These are phyloP conservation scores for Galerina marginata DNA, from an alignment of 768 basidiomycete genomes.

Conservation along the genomic window DNA sequence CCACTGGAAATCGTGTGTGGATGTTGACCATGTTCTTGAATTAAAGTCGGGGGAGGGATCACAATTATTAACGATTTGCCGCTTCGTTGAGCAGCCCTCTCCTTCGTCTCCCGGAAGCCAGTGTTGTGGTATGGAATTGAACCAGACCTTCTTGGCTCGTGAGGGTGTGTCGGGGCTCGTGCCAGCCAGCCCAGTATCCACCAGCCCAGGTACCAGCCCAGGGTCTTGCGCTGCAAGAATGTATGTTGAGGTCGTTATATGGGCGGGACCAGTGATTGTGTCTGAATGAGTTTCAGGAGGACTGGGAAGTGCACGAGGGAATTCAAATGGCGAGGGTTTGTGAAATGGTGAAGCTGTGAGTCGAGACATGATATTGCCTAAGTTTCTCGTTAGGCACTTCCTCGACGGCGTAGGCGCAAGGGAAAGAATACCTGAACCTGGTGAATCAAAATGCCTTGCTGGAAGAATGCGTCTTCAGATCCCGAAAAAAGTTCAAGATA, in stretches of 20 bases:
- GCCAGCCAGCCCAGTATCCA: constrained; percentile 20
- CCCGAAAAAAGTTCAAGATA: no score
- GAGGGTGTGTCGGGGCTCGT: constrained; percentile 35
- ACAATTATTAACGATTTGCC: constrained; percentile 68
- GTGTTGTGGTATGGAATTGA: constrained; percentile 62
- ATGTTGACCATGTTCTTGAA: constrained; percentile 61
- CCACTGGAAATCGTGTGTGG: constrained; percentile 64
- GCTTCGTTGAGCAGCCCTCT: constrained; percentile 42
- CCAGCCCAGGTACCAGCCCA: constrained; percentile 21
- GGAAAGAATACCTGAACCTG: neutral
- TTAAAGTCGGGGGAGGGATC: constrained; percentile 64
- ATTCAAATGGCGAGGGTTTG: constrained; percentile 52
- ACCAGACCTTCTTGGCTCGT: constrained; percentile 50
- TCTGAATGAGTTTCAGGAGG: constrained; percentile 47
- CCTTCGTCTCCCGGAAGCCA: constrained; percentile 47
- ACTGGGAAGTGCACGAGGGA: constrained; percentile 43
- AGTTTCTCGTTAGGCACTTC: no score
- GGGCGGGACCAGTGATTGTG: constrained; percentile 17
- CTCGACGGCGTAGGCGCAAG: neutral
- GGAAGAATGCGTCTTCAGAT: no score
- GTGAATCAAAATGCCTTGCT: no score
- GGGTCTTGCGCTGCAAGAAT: constrained; percentile 16
- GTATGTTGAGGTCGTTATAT: constrained; percentile 7
- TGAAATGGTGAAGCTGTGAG: constrained; percentile 47
- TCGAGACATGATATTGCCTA: constrained; percentile 41